Conservation (phyloP, 2,329 filamentous ascomycete species). For the Fusarium poae region DNA sequence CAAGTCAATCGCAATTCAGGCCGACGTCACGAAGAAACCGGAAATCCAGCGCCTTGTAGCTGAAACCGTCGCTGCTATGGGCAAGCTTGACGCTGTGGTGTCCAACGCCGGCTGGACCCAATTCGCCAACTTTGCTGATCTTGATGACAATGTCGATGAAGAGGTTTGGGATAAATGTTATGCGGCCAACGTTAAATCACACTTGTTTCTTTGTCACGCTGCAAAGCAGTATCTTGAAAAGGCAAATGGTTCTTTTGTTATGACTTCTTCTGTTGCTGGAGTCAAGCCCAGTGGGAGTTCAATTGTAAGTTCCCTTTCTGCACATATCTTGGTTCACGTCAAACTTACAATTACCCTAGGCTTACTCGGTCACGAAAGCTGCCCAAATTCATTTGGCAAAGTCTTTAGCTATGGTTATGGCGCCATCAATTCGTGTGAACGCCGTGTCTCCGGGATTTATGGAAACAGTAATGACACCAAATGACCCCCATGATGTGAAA, state of each 20-base stretch:
- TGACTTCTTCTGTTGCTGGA: conserved; percentile 17
- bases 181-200: conserved; percentile 22
- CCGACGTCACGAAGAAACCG: background rate
- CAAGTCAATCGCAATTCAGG: background rate
- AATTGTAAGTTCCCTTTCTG: background rate
- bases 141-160: conserved; percentile 21
- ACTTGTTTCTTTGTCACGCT: conserved; percentile 15
- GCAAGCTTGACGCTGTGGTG: conserved; percentile 10
- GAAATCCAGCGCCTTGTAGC: conserved; percentile 1
- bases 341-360: background rate
- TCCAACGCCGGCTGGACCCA: conserved; percentile 23
- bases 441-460: conserved; percentile 22
- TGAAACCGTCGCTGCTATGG: background rate
- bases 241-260: conserved; percentile 3
- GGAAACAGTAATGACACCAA: background rate
- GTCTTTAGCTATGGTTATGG: conserved; percentile 20
- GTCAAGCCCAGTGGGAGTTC: conserved; percentile 22
- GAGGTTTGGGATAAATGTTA: conserved; percentile 23
- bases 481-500: fast-evolving
- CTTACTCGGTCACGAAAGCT: conserved; percentile 17
- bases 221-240: background rate
- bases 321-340: fast-evolving
- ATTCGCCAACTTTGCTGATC: conserved; percentile 9
- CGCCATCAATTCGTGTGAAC: conserved; percentile 14
- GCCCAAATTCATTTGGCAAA: conserved; percentile 17